These are phyloP conservation scores for Stagonosporopsis cucurbitacearum DNA, from an alignment of 2,329 filamentous ascomycete species.

Conservation along the genomic window DNA sequence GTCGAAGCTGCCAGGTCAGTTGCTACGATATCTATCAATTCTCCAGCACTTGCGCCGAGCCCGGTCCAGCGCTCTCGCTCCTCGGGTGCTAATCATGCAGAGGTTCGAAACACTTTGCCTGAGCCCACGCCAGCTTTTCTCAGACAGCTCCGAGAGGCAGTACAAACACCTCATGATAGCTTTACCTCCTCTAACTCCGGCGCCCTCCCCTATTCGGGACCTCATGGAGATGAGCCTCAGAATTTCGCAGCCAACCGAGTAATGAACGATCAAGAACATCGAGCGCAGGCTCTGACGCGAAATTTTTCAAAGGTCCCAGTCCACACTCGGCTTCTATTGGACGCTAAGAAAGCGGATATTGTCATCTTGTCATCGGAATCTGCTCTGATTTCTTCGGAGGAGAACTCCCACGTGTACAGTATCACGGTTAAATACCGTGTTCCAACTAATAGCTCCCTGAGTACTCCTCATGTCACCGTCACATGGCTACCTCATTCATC, in stretches of 20 bases:
- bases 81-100: not conserved
- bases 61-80: not conserved
- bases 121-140: not conserved
- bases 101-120: not conserved
- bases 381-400: not conserved
- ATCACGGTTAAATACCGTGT: not conserved
- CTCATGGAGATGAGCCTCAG: no score
- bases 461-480: not conserved
- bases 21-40: not conserved
- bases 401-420: not conserved
- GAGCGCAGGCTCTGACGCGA: no score
- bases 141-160: not conserved
- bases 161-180: not conserved
- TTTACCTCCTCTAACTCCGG: no score
- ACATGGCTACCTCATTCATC: not conserved
- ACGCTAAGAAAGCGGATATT: not conserved
- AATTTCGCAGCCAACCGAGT: no score
- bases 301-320: not conserved
- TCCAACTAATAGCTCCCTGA: not conserved
- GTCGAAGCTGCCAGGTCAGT: not conserved
- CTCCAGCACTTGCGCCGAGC: not conserved
- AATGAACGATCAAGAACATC: no score
- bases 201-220: no score
- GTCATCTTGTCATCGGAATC: not conserved
- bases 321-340: not conserved